phyloP scores from a whole-genome alignment of 805 yeast species.

The Limtongia smithiae region DNA sequence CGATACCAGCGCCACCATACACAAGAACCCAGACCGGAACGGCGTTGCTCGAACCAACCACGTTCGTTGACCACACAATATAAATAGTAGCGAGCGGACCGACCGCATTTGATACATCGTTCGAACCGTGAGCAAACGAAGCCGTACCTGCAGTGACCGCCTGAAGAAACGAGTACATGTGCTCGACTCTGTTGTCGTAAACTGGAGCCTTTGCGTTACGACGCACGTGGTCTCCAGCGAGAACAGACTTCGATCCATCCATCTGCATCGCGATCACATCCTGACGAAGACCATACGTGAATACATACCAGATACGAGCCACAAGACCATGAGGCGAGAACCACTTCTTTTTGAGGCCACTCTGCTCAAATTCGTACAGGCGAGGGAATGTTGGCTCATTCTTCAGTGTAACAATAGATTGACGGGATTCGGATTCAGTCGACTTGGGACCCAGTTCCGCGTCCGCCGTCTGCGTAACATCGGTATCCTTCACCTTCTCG shows the following conservation, averaged over 20 bases:
- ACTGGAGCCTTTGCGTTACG: constrained; percentile 48
- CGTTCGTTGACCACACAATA: constrained; percentile 55
- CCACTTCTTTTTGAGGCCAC: constrained; percentile 18
- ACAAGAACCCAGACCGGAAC: constrained; percentile 72
- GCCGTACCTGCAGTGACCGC: constrained; percentile 71
- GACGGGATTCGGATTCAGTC: constrained; percentile 11
- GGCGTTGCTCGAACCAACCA: constrained; percentile 45
- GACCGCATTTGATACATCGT: constrained; percentile 73
- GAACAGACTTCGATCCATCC: constrained; percentile 12
- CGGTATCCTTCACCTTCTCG: constrained; percentile 10
- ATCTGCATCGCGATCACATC: constrained; percentile 50
- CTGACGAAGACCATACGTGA: constrained; percentile 59
- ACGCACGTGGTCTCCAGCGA: constrained; percentile 39
- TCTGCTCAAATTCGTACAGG: constrained; percentile 18
- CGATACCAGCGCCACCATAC: constrained; percentile 64
- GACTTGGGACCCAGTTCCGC: constrained; percentile 30
- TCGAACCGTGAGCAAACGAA: constrained; percentile 81
- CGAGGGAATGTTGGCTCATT: constrained; percentile 3
- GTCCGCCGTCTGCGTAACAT: constrained; percentile 11
- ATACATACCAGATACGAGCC: constrained; percentile 41
- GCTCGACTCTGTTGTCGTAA: constrained; percentile 69
- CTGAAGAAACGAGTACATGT: constrained; percentile 63
- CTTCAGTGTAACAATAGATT: neutral
- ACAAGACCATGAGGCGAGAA: constrained; percentile 17
- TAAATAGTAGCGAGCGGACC: constrained; percentile 71